Evolutionary conservation across 805 yeast species (phyloP), one percentile per base, ranked within the genome.

Genomic region (Saccharomyces kudriavzevii): DNA sequence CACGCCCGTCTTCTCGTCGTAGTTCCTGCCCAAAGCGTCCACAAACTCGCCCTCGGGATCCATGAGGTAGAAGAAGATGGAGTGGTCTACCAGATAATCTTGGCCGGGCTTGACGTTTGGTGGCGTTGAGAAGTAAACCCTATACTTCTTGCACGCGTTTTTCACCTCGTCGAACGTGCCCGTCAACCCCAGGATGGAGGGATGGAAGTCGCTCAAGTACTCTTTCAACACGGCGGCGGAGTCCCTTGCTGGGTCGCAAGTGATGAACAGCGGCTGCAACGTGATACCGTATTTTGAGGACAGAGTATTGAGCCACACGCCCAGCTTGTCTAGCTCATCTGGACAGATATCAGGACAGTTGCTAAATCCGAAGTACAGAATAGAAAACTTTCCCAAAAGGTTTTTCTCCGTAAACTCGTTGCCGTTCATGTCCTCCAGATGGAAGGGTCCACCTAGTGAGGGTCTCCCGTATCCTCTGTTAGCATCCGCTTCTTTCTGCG

Each of bases 341-440:
- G 99, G 99, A 71, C 99, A 94, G 52, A 94, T 91, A 71, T 94
- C 99, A 5, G 99, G 99, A 73, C 99, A 94, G 72, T 91, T 91
- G 3, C 97, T 87, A 74, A 94, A 94, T 0, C 99, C 99, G 72
- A 94, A 94, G 69, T 94, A 94, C n/a, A 92, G 70, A 48, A 94
- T 74, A 10, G 92, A 82, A 70, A 90, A 94, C 67, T 81, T 85
- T 31, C 91, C 94, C 57, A 79, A 71, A 64, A 94, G 73, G 61
- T 92, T 78, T 57, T 88, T 76, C 27, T 89, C 83, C 1, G 97
- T 89, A 70, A 94, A 94, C 20, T 68, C 70, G 27, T 85, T 71
- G 40, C 91, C 90, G 51, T 89, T 72, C 31, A 79, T 77, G 67
- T 92, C 96, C 8, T 79, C 71, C 57, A 94, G 73, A 53, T 77